Evolutionary conservation across 225 moss, liverwort and hornwort species (phyloP).

Genomic region (Ulota crispa): DNA sequence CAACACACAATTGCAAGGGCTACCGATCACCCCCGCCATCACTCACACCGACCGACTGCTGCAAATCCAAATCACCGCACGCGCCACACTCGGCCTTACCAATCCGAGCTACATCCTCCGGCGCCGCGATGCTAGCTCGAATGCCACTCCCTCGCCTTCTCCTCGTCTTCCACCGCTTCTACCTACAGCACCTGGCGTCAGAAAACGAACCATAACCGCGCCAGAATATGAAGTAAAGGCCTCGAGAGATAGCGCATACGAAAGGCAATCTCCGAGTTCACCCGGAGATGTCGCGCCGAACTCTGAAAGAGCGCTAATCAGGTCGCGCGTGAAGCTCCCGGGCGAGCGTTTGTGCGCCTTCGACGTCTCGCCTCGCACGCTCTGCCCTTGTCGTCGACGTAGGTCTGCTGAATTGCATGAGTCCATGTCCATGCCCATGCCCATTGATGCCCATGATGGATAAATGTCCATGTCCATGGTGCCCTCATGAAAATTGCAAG

Average conservation of each 20-base stretch:
- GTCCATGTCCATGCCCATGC: conserved; percentile 5
- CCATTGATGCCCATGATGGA: not conserved
- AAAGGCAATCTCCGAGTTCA: not conserved
- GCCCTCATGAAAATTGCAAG: too few species aligned
- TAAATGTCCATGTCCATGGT: not conserved
- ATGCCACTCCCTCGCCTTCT: conserved; percentile 2
- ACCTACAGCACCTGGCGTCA: conserved; percentile 13
- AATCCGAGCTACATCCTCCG: not conserved
- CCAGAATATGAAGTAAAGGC: not conserved
- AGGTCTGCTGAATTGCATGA: conserved; percentile 58
- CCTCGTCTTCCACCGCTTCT: conserved; percentile 2
- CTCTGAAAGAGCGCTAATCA: not conserved
- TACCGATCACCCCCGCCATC: conserved; percentile 26
- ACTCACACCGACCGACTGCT: not conserved
- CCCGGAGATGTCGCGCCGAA: not conserved
- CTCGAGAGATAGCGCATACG: conserved; percentile 20
- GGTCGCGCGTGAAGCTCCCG: not conserved
- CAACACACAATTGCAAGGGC: conserved; percentile 2
- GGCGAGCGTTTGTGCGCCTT: not conserved
- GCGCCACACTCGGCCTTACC: not conserved
- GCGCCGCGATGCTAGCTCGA: conserved; percentile 2
- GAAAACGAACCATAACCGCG: conserved; percentile 18
- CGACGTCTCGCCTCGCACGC: not conserved
- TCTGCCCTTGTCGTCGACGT: conserved; percentile 17
- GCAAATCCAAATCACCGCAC: not conserved